Base-by-base conservation (phyloP, 768 basidiomycete species). In the Cyclocybe aegerita region DNA sequence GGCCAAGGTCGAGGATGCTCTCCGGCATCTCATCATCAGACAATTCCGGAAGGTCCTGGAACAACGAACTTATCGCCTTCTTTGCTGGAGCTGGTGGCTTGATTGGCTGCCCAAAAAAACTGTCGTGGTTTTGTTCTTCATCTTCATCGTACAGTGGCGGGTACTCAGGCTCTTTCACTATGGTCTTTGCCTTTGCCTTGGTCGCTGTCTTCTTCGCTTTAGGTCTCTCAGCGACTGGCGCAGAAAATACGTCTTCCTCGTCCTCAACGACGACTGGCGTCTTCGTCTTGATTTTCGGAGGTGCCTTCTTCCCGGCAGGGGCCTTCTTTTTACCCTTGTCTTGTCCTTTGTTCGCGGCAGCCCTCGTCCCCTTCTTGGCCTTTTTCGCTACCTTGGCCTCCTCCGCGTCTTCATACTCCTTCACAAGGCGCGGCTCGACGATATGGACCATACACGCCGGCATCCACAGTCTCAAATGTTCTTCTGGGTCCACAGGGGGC, bases 381-480 rank as follows among this genome's bases (percentile, higher is more conserved):
- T 83, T 80, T 65, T 81, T 82, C 35, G 65, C 70, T 35, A 65
- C 64, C 57, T 83, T 89, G 51, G 63, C 66, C 51, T 72, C 71
- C 54, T 75, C 66, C 11, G 60, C 57, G 9, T 72, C 76, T 50
- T 90, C 82, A 55, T 77, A 93, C 12, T 76, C 76, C 38, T 78
- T 67, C 4, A 86, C 85, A 16, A 95, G 62, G 3, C 69, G 67
- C 7, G 90, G 88, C 52, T 83, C 86, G 2, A 80, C 90, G 31
- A 82, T 65, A 9, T 72, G 67, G 9, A 94, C 79, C 76, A 96
- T 86, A 46, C 78, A 84, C 16, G 88, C 90, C 0, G 93, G 89
- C 67, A 93, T 78, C 93, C 93, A 96, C 9, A 93, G 63, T 10
- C 86, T 76, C 43, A 85, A 64, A 48, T 79, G 78, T 42, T 71